Evolutionary conservation across 257 asterid genomes (phyloP).

Genomic region (Solanum etuberosum): DNA sequence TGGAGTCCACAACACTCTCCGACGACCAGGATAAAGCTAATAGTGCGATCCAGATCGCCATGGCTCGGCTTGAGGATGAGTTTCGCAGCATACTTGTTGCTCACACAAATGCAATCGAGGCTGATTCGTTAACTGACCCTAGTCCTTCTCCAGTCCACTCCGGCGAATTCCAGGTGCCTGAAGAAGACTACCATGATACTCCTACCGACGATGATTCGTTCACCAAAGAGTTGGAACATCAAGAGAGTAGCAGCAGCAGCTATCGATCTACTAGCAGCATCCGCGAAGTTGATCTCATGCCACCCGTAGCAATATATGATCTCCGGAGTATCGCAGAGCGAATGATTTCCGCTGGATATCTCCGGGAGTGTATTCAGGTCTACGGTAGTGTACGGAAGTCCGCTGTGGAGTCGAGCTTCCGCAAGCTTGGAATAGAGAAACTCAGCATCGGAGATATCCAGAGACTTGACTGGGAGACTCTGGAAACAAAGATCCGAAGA

Average conservation of each 20-base stretch:
- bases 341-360: constrained; percentile 22
- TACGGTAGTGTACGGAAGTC: constrained; percentile 34
- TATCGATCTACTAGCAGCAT: constrained; percentile 6
- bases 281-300: constrained; percentile 13
- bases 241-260: constrained; percentile 11
- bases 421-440: constrained; percentile 22
- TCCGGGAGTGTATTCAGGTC: constrained; percentile 25
- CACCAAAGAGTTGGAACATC: constrained; percentile 15
- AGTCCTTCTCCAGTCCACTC: background rate
- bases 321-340: constrained; percentile 27
- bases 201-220: background rate
- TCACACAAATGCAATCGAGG: constrained; percentile 47
- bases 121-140: constrained; percentile 38
- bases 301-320: constrained; percentile 15
- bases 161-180: background rate
- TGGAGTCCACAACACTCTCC: background rate
- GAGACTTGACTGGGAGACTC: constrained; percentile 28
- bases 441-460: constrained; percentile 31
- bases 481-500: constrained; percentile 24
- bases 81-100: constrained; percentile 63
- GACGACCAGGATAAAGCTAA: constrained; percentile 3
- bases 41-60: constrained; percentile 70
- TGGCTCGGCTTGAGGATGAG: constrained; percentile 93
- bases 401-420: constrained; percentile 17
- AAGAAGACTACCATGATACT: background rate